A percentile compares a stretch with the other conserved stretches of the same genome.
phyloP scores from a whole-genome alignment of 805 yeast species.

The Pichia deserticola region DNA sequence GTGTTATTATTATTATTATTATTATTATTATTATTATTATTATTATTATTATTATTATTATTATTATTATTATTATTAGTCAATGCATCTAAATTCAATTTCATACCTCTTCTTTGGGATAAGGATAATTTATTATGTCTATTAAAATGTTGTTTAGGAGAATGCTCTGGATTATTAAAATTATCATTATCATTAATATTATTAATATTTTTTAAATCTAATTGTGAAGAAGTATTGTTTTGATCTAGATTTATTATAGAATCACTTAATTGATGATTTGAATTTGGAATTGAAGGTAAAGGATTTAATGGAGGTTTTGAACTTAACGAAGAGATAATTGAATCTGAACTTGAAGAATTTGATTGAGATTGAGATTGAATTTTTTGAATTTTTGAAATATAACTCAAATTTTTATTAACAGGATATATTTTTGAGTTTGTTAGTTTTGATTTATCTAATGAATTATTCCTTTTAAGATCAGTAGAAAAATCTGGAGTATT shows the following conservation, averaged over 20 bases:
- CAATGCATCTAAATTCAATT: slow-evolving; percentile 31
- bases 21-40: slow-evolving; percentile 17
- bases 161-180: neutral
- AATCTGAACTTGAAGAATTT: slow-evolving; percentile 4
- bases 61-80: slow-evolving; percentile 14
- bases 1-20: neutral
- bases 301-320: neutral
- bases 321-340: neutral
- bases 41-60: slow-evolving; percentile 4
- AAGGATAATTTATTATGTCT: slow-evolving; percentile 34
- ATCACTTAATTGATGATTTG: neutral
- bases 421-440: neutral
- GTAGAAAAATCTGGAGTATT: too few relatives aligned
- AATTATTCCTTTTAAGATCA: neutral
- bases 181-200: neutral
- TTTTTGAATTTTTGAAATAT: slow-evolving; percentile 6
- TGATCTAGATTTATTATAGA: too few relatives aligned
- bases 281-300: neutral
- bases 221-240: too few relatives aligned
- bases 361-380: neutral
- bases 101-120: slow-evolving; percentile 51
- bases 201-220: too few relatives aligned
- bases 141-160: too few relatives aligned
- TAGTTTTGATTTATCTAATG: neutral
- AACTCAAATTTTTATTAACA: slow-evolving; percentile 2